Evolutionary conservation across 306 rosid species (phyloP), one percentile per base, ranked within the genome.

Genomic region (Gleditsia sinensis): DNA sequence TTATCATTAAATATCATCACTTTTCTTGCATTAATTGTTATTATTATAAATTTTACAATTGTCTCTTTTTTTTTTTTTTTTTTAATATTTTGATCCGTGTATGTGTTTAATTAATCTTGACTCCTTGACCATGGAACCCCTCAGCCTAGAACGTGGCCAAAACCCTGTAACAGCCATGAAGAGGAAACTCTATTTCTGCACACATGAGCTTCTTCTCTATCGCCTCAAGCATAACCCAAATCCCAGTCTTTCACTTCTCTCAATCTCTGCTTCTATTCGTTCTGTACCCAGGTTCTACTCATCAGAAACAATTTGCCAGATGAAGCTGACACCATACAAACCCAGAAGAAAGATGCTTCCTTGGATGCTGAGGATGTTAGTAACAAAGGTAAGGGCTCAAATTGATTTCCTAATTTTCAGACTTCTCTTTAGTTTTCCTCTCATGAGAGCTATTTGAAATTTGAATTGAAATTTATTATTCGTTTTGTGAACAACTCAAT

Each of bases 211-310:
- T n/a, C n/a, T n/a, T n/a, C n/a, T n/a, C n/a, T n/a, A n/a, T n/a
- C n/a, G n/a, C n/a, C n/a, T n/a, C n/a, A n/a, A n/a, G n/a, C 88
- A 16, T 54, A 75, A 32, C 2, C 68, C 69, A 13, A 60, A 24
- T 6, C 72, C 72, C 21, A 3, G 12, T 33, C 4, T 64, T 62
- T 39, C 84, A 14, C 69, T 53, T 50, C n/a, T 71, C 75, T 70
- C 78, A 16, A 59, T 72, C 34, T 75, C 80, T 3, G 40, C 72
- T 17, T 78, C 76, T 57, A 56, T 60, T 73, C 83, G 51, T 53
- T 70, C 69, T 69, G 42, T 69, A 48, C 65, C 74, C 67, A 51
- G 82, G 59, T 54, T 84, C 48, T 83, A 23, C 82, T 84, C 83
- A 7, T 82, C 36, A 67, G 27, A 7, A 59, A 19, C 17, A 62